Percentiles rank a stretch among this genome's conserved stretches.
Conservation (phyloP, 1,284 basidiomycete genomes). For the Heterobasidion annosum region DNA sequence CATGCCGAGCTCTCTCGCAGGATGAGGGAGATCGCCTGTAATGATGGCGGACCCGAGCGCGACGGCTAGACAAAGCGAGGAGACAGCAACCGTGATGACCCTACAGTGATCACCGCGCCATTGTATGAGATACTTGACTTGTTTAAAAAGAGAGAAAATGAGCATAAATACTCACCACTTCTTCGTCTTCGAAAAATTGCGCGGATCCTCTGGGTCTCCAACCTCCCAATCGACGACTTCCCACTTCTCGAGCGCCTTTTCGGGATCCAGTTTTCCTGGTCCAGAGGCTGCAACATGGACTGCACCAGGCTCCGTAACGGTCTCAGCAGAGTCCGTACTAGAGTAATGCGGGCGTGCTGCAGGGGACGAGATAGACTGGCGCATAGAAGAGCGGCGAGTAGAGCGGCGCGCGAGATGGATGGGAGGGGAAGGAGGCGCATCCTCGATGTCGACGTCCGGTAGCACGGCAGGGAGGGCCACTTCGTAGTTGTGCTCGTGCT, state of each 20-base stretch:
- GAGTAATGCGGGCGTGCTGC: background rate
- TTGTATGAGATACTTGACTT: no score
- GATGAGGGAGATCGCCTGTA: conserved; percentile 35
- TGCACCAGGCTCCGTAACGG: background rate
- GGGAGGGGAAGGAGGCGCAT: background rate
- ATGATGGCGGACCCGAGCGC: conserved; percentile 30
- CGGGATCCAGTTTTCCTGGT: conserved; percentile 23
- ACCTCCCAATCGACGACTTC: conserved; percentile 22
- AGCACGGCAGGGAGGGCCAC: background rate
- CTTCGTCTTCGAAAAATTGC: conserved; percentile 20
- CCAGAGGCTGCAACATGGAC: background rate
- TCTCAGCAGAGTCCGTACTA: background rate
- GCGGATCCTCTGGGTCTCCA: conserved; percentile 24
- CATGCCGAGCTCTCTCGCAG: conserved; percentile 24
- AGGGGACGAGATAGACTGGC: background rate
- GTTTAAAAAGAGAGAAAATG: no score
- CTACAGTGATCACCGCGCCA: conserved; percentile 20
- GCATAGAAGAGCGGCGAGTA: no score
- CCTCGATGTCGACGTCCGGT: background rate
- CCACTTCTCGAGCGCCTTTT: conserved; percentile 18
- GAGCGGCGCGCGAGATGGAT: background rate
- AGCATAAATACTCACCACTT: conserved; percentile 13
- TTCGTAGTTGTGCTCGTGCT: background rate
- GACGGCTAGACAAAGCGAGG: conserved; percentile 33
- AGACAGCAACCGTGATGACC: conserved; percentile 32